Base-by-base conservation (phyloP, 495 filamentous ascomycete species). In the Sordaria brevicollis region DNA sequence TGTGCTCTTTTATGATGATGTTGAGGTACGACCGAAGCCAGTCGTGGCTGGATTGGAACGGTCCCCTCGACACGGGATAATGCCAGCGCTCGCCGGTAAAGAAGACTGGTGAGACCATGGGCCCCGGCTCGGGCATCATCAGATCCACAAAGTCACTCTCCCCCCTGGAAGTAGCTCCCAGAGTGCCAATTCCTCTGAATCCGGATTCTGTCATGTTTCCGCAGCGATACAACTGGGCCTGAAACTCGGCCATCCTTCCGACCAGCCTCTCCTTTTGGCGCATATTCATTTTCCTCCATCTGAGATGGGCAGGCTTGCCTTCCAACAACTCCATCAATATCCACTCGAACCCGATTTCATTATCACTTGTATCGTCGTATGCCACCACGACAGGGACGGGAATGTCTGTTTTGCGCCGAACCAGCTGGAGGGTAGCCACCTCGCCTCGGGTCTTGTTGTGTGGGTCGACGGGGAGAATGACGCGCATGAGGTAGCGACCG, bases 261-360 rank as follows among this genome's bases (percentile, higher is more conserved):
- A 81, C 75, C 29, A 86, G 68, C 0, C 68, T 71, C 49, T 77
- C 74, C 68, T 87, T 85, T 13, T 72, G 71, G 3, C 69, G 73
- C 69, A 78, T 70, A 5, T 76, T 54, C 75, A 83, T 77, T 2
- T 71, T 73, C 1, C 73, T 36, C 84, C 85, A 89, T 36, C 78
- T 70, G n/a, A 81, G 71, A 35, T 74, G 68, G 1, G 84, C 78
- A 0, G 79, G 74, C 5, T 65, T 77, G 3, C 87, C 87, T 4
- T 78, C 68, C 49, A 88, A 72, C 69, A 74, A 77, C 19, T 81
- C 80, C 83, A 88, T 86, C 11, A 89, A 70, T 1, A 89, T 83
- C 87, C 87, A 90, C 79, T 89, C 87, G 70, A 85, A 87, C 10
- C 83, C 84, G 33, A 89, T 75, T 10, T 78, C 77, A 70, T 85